Base-by-base conservation (phyloP, 257 asterid species). In the Jacaranda mimosifolia region DNA sequence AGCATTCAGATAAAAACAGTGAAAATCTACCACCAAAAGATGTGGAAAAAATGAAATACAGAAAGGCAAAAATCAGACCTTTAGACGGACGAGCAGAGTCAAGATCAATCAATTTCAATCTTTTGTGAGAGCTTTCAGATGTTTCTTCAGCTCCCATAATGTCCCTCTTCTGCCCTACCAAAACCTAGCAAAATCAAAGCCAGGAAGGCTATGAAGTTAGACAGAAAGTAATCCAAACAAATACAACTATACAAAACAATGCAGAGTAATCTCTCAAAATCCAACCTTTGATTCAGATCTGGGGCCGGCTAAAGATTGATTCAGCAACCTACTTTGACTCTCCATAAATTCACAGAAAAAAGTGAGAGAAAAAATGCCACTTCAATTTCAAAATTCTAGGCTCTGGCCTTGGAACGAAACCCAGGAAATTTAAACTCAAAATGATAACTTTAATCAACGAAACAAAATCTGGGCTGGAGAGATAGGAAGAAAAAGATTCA, bases 211-310 rank as follows among this genome's bases (percentile, higher is more conserved):
- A 63, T n/a, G 3, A 58, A 80, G 32, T 69, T 46, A 60, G 13
- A 40, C 45, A 60, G 13, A 49, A 17, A 35, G 0, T 2, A 39
- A 49, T 40, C 9, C 53, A 43, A 52, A 75, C 18, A 15, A 73
- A 68, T 39, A 17, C 6, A 59, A 51, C 35, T 14, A 49, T 32
- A 15, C 3, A 35, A 45, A 32, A 7, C 15, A 76, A 45, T 36
- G 38, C 32, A 58, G 5, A 7, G 8, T 10, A 59, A 56, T 46
- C 57, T 63, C 59, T 7, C 65, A 67, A 48, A 26, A 9, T 38
- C 75, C 58, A 76, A 85, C 86, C 80, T 81, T 76, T 55, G 79
- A 11, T 43, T 79, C 82, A 79, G 88, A 85, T 79, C 82, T 64
- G 79, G 49, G 72, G 66, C 49, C 77, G 18, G 53, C 68, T 13